A percentile compares a stretch with the other conserved stretches of the same genome.
These are phyloP conservation scores for Cyberlindnera maritima DNA, from an alignment of 805 yeast species.

Conservation along the genomic window DNA sequence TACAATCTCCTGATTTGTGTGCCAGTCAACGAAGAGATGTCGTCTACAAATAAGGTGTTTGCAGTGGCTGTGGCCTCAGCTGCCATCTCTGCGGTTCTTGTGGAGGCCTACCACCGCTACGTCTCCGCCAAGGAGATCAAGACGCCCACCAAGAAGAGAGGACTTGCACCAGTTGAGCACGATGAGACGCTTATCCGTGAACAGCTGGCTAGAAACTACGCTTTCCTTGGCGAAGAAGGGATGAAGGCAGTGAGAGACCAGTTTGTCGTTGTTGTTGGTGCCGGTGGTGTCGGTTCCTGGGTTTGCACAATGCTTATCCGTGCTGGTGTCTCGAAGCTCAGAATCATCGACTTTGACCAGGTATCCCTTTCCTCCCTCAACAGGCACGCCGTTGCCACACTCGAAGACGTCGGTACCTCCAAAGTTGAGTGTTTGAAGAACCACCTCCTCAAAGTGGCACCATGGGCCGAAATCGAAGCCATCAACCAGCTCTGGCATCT, in stretches of 20 bases:
- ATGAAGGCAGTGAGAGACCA: conserved; percentile 68
- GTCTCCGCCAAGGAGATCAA: conserved; percentile 1
- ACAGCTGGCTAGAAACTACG: conserved; percentile 91
- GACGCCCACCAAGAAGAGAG: conserved; percentile 5
- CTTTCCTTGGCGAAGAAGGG: conserved; percentile 86
- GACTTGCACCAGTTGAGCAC: conserved; percentile 25
- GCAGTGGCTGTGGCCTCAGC: conserved; percentile 33
- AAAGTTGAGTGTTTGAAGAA: conserved; percentile 77
- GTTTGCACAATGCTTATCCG: conserved; percentile 87
- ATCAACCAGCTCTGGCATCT: conserved; percentile 74
- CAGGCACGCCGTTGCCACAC: conserved; percentile 92
- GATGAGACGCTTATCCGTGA: conserved; percentile 79
- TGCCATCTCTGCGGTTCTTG: conserved; percentile 29
- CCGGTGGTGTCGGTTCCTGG: conserved; percentile 99
- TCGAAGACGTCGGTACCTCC: conserved; percentile 87
- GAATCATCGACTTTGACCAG: conserved; percentile 93
- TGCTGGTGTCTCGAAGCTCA: conserved; percentile 78
- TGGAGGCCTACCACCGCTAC: conserved; percentile 29
- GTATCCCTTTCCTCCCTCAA: conserved; percentile 89
- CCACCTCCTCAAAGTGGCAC: conserved; percentile 75
- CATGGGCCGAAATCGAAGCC: conserved; percentile 89
- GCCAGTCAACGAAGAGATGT: conserved; percentile 3
- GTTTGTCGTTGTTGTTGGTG: conserved; percentile 80
- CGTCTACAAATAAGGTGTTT: conserved; percentile 23
- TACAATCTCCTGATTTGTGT: too few relatives aligned